Percentiles rank a stretch among this genome's conserved stretches.
phyloP scores from a whole-genome alignment of 768 basidiomycete species.

The Mycena metata region DNA sequence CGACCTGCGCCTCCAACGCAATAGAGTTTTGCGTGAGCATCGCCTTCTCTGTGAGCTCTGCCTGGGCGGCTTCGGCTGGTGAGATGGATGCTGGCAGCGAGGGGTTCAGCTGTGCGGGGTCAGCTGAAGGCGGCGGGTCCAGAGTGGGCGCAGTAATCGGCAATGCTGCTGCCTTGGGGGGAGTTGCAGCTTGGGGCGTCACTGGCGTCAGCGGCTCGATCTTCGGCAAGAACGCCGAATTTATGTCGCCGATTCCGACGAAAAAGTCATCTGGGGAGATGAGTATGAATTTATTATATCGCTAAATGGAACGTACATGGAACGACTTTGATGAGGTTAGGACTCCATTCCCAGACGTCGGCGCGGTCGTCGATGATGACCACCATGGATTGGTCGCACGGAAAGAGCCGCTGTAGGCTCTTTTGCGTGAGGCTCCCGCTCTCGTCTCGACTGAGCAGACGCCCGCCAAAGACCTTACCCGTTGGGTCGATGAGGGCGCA shows the following conservation, averaged over 20 bases:
- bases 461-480: conserved; percentile 85
- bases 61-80: conserved; percentile 53
- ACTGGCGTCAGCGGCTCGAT: conserved; percentile 65
- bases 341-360: conserved; percentile 98
- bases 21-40: conserved; percentile 79
- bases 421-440: conserved; percentile 96
- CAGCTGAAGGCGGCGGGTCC: conserved; percentile 45
- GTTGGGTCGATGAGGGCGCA: conserved; percentile 95
- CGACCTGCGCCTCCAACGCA: conserved; percentile 86
- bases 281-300: conserved; percentile 19
- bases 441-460: conserved; percentile 94
- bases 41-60: conserved; percentile 62
- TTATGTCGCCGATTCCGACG: conserved; percentile 98
- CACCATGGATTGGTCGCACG: conserved; percentile 98
- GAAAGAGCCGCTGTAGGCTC: conserved; percentile 91
- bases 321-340: conserved; percentile 96
- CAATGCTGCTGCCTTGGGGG: conserved; percentile 34
- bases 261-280: conserved; percentile 90
- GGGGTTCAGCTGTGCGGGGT: conserved; percentile 37
- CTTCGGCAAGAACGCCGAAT: conserved; percentile 93
- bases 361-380: conserved; percentile 99
- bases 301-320: conserved; percentile 72
- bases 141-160: neutral
- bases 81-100: conserved; percentile 16
- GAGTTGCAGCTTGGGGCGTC: conserved; percentile 39